Percentiles rank a stretch among this genome's conserved stretches.
These are phyloP conservation scores for Parathielavia hyrcaniae DNA, from an alignment of 495 filamentous ascomycete species.

Conservation along the genomic window DNA sequence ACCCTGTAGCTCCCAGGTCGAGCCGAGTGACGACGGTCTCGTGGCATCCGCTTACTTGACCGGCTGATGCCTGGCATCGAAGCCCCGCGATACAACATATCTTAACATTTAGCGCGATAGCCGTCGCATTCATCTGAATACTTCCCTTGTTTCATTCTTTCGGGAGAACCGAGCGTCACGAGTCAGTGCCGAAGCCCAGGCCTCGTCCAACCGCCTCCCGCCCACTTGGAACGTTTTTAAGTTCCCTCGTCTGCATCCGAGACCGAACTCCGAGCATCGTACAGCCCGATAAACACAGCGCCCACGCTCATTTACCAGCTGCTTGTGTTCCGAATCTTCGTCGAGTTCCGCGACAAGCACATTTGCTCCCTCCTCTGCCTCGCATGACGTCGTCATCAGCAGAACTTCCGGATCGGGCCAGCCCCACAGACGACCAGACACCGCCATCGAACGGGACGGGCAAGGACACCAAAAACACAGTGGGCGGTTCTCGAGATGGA, in stretches of 20 bases:
- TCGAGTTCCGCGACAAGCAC: constrained; percentile 8
- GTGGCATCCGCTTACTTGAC: constrained; percentile 31
- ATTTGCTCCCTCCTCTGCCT: constrained; percentile 16
- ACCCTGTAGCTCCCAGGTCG: constrained; percentile 6
- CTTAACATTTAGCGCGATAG: neutral
- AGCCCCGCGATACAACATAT: neutral
- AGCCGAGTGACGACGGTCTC: constrained; percentile 24
- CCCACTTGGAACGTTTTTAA: neutral
- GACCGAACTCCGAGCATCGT: neutral
- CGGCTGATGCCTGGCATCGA: constrained; percentile 19
- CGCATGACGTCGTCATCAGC: constrained; percentile 38
- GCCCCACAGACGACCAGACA: constrained; percentile 26
- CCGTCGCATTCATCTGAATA: neutral
- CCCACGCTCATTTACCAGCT: neutral
- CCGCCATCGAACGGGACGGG: constrained; percentile 10
- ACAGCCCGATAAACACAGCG: neutral
- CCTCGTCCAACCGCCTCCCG: neutral
- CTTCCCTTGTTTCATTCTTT: neutral
- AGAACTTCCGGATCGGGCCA: constrained; percentile 25
- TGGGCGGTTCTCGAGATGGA: constrained; percentile 7
- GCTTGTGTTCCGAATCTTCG: constrained; percentile 9
- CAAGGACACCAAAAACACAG: constrained; percentile 12
- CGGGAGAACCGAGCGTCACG: neutral
- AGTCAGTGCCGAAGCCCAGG: constrained; percentile 3
- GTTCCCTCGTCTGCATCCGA: neutral